Evolutionary conservation across 768 basidiomycete species (phyloP).

Genomic region (Leccinum ochraceum): DNA sequence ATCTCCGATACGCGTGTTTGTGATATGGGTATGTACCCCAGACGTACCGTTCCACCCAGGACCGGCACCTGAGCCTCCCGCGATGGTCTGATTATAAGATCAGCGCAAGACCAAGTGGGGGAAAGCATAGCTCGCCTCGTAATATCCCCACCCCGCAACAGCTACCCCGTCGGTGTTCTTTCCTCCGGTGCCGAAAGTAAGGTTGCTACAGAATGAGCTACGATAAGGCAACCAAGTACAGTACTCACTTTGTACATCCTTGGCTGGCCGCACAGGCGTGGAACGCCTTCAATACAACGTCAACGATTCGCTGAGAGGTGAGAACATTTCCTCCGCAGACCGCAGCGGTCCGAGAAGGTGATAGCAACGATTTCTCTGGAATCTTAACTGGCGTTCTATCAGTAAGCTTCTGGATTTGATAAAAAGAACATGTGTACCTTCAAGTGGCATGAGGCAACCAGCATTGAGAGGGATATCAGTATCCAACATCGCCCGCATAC

Average conservation of each 20-base stretch:
- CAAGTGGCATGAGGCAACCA: constrained; percentile 86
- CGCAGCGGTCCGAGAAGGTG: constrained; percentile 83
- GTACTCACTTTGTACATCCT: constrained; percentile 84
- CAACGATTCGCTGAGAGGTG: constrained; percentile 91
- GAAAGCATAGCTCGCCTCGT: constrained; percentile 51
- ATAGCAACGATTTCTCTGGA: constrained; percentile 74
- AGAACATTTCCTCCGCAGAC: constrained; percentile 93
- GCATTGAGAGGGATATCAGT: constrained; percentile 91
- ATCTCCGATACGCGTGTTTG: constrained; percentile 91
- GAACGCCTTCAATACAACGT: constrained; percentile 92
- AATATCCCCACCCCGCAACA: constrained; percentile 87
- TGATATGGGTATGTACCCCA: constrained; percentile 92
- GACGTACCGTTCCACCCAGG: constrained; percentile 89
- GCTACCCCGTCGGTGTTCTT: constrained; percentile 78
- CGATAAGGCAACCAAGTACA: not conserved
- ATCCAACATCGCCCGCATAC: constrained; percentile 85
- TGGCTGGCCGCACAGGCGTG: constrained; percentile 90
- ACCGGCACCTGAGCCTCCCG: constrained; percentile 92
- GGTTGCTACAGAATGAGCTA: constrained; percentile 51
- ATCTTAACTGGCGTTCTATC: constrained; percentile 59
- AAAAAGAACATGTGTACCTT: constrained; percentile 48
- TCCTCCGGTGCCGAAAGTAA: constrained; percentile 90
- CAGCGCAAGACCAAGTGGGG: not conserved
- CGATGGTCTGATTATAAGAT: constrained; percentile 61
- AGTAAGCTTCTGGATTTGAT: not conserved